These are phyloP conservation scores for Aspergillus homomorphus DNA, from an alignment of 495 filamentous ascomycete species.

Conservation along the genomic window DNA sequence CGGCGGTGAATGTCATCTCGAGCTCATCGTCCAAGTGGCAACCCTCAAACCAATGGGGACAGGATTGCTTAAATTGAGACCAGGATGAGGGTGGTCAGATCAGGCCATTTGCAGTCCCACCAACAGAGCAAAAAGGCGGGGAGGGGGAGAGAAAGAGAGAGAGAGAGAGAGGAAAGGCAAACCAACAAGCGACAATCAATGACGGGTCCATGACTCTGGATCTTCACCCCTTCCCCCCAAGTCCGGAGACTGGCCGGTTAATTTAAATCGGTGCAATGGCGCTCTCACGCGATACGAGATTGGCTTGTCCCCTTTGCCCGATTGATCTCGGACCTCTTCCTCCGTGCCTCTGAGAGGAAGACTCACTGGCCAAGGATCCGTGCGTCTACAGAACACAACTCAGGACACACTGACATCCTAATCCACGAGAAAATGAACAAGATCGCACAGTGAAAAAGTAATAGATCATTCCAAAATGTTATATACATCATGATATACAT, in stretches of 20 bases:
- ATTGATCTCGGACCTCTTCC: background rate
- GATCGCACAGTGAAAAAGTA: too few species aligned
- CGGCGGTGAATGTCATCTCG: background rate
- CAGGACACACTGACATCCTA: too few species aligned
- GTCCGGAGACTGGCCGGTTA: too few species aligned
- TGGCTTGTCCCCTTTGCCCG: background rate
- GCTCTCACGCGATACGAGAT: background rate
- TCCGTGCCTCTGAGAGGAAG: background rate
- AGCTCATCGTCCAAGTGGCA: background rate
- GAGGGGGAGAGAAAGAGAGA: conserved; percentile 3
- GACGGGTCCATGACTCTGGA: background rate
- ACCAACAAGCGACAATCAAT: too few species aligned
- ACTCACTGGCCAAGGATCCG: background rate
- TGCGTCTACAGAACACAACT: background rate
- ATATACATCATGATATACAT: too few species aligned
- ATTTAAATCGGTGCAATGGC: too few species aligned
- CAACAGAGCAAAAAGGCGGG: conserved; percentile 3
- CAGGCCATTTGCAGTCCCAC: too few species aligned
- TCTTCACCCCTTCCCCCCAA: background rate
- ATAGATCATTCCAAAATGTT: too few species aligned
- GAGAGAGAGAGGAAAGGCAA: conserved; percentile 1
- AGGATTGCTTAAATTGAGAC: background rate
- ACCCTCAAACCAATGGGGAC: too few species aligned
- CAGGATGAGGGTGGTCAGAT: background rate
- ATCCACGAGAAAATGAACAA: too few species aligned